Conservation (phyloP, 2,329 filamentous ascomycete species). For the Colletotrichum australisinense region DNA sequence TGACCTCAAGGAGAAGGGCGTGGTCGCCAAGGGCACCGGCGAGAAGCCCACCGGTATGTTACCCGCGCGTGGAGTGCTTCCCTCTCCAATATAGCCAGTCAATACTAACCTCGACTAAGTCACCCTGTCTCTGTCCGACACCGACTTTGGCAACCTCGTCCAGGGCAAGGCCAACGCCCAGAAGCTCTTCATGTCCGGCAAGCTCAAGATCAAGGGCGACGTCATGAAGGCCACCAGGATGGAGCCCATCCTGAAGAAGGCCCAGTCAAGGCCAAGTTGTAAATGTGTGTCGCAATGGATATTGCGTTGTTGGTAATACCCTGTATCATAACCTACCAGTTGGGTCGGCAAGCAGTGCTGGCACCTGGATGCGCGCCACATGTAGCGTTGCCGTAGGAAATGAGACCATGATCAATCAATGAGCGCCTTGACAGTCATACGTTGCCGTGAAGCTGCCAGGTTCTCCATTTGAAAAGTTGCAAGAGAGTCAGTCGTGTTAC, state of each 20-base stretch:
- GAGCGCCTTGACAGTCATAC: background rate
- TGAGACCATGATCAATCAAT: conserved; percentile 23
- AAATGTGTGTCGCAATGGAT: conserved; percentile 45
- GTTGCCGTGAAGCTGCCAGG: background rate
- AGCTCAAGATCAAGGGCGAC: conserved; percentile 98
- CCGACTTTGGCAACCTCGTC: conserved; percentile 87
- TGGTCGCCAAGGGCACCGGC: conserved; percentile 81
- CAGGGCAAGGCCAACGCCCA: conserved; percentile 93
- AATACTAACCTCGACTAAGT: conserved; percentile 61
- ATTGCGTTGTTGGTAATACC: conserved; percentile 34
- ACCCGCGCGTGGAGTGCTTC: no score
- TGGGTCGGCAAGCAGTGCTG: background rate
- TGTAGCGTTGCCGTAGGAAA: conserved; percentile 22
- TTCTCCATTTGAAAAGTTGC: background rate
- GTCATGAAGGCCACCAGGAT: conserved; percentile 99
- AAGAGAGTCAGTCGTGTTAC: no score
- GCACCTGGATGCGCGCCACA: conserved; percentile 9
- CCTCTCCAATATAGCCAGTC: background rate
- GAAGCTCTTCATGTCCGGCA: conserved; percentile 96
- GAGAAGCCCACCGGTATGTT: conserved; percentile 84
- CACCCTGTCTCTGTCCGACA: conserved; percentile 85
- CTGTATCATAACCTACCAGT: conserved; percentile 33
- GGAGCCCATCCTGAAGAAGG: conserved; percentile 91
- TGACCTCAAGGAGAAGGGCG: conserved; percentile 91
- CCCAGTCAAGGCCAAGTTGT: conserved; percentile 87